Conservation (phyloP, 108 stramenopile genomes). For the Schizochytrium sp. region DNA sequence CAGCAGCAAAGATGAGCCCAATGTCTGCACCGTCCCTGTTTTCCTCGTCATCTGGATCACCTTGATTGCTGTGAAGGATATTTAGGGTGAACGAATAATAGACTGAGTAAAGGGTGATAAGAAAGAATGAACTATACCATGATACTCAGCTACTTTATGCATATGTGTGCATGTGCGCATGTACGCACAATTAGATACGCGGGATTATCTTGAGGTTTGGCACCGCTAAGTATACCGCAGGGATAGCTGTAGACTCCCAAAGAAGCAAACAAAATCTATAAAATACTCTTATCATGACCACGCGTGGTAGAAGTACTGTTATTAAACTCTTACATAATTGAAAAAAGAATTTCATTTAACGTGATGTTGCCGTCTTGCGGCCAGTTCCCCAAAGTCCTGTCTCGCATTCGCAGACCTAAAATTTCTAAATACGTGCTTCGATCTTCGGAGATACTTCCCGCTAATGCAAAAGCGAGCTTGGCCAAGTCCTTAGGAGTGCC, state of each 20-base stretch:
- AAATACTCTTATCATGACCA: no score
- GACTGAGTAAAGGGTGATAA: background rate
- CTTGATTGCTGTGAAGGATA: background rate
- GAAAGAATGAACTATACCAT: background rate
- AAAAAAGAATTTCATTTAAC: no score
- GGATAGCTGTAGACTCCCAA: no score
- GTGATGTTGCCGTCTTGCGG: no score
- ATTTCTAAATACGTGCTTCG: background rate
- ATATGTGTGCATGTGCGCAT: no score
- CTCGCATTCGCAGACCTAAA: background rate
- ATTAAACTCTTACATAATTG: no score
- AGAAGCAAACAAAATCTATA: no score
- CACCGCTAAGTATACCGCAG: no score
- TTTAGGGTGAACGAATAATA: background rate
- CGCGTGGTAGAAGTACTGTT: no score
- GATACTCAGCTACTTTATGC: no score
- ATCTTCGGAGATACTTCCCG: slow-evolving; percentile 11
- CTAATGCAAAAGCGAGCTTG: background rate
- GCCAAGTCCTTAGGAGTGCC: background rate
- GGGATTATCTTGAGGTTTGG: no score
- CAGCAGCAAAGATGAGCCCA: background rate
- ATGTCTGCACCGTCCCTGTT: background rate
- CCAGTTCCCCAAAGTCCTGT: background rate
- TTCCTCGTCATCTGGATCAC: background rate
- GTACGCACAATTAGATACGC: no score